These are phyloP conservation scores for Mucor irregularis DNA, from an alignment of 371 early-diverging fungal genomes.

Conservation along the genomic window DNA sequence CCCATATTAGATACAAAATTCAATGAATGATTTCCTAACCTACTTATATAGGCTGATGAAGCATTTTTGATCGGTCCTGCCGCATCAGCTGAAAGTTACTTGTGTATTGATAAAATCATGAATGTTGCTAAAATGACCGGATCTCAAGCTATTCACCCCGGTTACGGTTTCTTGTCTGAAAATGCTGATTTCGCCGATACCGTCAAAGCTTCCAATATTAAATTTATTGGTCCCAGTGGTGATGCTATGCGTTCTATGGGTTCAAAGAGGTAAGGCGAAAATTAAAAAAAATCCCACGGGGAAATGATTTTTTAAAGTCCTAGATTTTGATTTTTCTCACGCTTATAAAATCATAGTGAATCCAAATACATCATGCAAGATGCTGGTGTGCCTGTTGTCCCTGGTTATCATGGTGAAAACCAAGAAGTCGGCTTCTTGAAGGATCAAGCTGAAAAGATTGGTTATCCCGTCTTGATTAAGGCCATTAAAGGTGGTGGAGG, in stretches of 20 bases:
- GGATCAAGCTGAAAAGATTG: conserved; percentile 78
- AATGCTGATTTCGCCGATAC: conserved; percentile 88
- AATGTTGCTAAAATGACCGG: conserved; percentile 80
- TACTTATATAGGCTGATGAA: conserved; percentile 82
- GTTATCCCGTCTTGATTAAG: conserved; percentile 96
- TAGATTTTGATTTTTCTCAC: too few species aligned
- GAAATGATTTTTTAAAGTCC: background rate
- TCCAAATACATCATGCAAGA: conserved; percentile 89
- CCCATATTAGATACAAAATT: background rate
- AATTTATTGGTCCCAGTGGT: conserved; percentile 94
- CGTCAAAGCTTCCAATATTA: conserved; percentile 63
- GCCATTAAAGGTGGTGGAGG: conserved; percentile 98
- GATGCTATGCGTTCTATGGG: conserved; percentile 95
- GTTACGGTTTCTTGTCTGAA: conserved; percentile 96
- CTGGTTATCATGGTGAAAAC: conserved; percentile 94
- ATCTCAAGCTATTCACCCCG: conserved; percentile 94
- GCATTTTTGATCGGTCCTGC: conserved; percentile 91
- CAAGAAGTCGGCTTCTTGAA: conserved; percentile 79
- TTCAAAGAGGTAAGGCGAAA: conserved; percentile 76
- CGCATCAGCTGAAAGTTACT: conserved; percentile 83
- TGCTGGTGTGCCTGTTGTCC: conserved; percentile 91
- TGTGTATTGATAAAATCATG: conserved; percentile 84
- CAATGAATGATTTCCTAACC: background rate
- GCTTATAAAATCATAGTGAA: conserved; percentile 51
- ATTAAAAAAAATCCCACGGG: conserved; percentile 23